phyloP scores from a whole-genome alignment of 2,329 filamentous ascomycete genomes.

The Cercospora citrullina region DNA sequence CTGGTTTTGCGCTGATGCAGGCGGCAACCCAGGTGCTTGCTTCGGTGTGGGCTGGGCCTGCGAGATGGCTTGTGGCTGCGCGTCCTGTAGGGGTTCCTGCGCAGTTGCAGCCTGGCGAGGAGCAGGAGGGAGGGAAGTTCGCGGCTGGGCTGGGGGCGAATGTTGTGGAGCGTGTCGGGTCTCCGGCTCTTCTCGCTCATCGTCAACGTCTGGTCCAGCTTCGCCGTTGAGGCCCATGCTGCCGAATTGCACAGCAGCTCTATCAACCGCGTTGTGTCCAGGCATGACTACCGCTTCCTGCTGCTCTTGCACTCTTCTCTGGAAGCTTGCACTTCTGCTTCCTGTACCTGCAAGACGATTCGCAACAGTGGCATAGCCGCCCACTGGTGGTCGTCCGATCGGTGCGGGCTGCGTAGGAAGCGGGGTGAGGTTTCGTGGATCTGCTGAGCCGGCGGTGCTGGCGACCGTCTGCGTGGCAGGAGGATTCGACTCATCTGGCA shows the following conservation, averaged over 20 bases:
- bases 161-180: slow-evolving; percentile 93
- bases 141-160: slow-evolving; percentile 81
- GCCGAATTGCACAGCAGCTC: slow-evolving; percentile 91
- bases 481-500: slow-evolving; percentile 77
- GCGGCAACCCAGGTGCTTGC: slow-evolving; percentile 62
- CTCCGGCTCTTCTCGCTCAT: slow-evolving; percentile 91
- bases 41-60: slow-evolving; percentile 53
- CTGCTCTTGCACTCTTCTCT: slow-evolving; percentile 86
- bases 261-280: slow-evolving; percentile 90
- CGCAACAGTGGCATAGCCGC: slow-evolving; percentile 77
- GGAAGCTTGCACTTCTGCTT: slow-evolving; percentile 73
- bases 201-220: slow-evolving; percentile 76
- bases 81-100: slow-evolving; percentile 44
- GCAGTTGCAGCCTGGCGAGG: slow-evolving; percentile 47
- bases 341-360: slow-evolving; percentile 69
- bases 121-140: slow-evolving; percentile 80
- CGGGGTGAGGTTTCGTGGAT: slow-evolving; percentile 69
- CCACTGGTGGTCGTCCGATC: slow-evolving; percentile 62
- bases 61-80: slow-evolving; percentile 39
- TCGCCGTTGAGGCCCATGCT: slow-evolving; percentile 89
- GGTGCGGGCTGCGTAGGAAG: slow-evolving; percentile 59
- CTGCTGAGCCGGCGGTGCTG: slow-evolving; percentile 87
- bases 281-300: slow-evolving; percentile 99
- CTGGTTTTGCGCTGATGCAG: slow-evolving; percentile 57
- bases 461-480: slow-evolving; percentile 78